phyloP scores from a whole-genome alignment of 768 basidiomycete genomes.

The Chlorophyllum brunneum region DNA sequence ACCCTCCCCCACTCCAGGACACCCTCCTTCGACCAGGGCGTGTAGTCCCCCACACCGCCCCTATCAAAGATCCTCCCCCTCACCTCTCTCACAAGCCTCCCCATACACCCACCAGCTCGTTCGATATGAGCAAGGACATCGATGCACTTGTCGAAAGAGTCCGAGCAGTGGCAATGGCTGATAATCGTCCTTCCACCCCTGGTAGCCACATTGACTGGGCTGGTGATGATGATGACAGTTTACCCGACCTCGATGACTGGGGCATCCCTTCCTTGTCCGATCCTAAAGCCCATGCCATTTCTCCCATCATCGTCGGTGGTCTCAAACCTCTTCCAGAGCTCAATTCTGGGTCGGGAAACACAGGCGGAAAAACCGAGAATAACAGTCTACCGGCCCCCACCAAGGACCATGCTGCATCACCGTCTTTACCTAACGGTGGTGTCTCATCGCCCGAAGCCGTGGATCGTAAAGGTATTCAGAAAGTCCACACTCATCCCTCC shows the following conservation, averaged over 20 bases:
- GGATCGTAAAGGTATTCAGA: background rate
- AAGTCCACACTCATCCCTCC: background rate
- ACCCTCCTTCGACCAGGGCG: conserved; percentile 28
- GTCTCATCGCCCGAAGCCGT: background rate
- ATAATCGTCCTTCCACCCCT: conserved; percentile 62
- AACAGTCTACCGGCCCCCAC: background rate
- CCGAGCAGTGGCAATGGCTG: conserved; percentile 67
- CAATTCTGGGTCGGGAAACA: background rate
- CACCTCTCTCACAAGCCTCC: conserved; percentile 34
- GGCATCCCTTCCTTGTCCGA: conserved; percentile 41
- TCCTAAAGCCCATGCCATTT: conserved; percentile 43
- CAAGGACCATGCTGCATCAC: too few species aligned
- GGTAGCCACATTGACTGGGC: conserved; percentile 89
- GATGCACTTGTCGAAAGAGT: conserved; percentile 78
- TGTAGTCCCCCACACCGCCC: conserved; percentile 33
- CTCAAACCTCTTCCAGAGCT: conserved; percentile 55
- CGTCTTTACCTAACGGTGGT: too few species aligned
- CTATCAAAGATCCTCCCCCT: conserved; percentile 56
- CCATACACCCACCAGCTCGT: conserved; percentile 14
- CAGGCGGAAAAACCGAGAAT: background rate
- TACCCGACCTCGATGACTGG: conserved; percentile 88
- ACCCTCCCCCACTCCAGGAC: conserved; percentile 30
- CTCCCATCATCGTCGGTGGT: conserved; percentile 64
- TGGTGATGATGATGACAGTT: conserved; percentile 76
- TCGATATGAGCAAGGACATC: conserved; percentile 59